Conservation (phyloP, 306 rosid species). For the Pachyrhizus erosus region DNA sequence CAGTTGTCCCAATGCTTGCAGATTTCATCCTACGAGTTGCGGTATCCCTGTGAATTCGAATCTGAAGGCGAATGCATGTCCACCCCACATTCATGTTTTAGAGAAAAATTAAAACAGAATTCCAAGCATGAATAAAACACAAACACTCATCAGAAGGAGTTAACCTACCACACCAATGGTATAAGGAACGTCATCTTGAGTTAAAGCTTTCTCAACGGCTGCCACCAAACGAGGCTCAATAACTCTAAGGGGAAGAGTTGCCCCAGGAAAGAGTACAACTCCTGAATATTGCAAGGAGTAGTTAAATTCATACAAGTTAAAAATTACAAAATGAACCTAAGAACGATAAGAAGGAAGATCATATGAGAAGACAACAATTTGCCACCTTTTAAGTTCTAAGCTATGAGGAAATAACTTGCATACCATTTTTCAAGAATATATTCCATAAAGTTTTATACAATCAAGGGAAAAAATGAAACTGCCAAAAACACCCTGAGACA, state of each 20-base stretch:
- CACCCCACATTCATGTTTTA: background rate
- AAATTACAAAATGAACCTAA: conserved; percentile 22
- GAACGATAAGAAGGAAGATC: conserved; percentile 10
- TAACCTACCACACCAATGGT: conserved; percentile 89
- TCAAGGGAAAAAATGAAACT: background rate
- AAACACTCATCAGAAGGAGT: conserved; percentile 34
- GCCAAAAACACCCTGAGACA: conserved; percentile 18
- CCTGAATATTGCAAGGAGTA: conserved; percentile 60
- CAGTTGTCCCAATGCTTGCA: conserved; percentile 85
- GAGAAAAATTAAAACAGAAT: conserved; percentile 32
- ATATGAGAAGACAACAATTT: background rate
- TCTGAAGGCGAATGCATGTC: conserved; percentile 51
- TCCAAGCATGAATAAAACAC: conserved; percentile 16
- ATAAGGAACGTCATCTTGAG: conserved; percentile 71
- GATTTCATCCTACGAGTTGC: conserved; percentile 48
- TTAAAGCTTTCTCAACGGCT: conserved; percentile 71
- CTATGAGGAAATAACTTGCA: conserved; percentile 10
- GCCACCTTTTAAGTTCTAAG: conserved; percentile 27
- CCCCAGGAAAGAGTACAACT: conserved; percentile 93
- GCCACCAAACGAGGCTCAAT: conserved; percentile 65
- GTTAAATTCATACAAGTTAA: conserved; percentile 23
- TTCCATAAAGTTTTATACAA: background rate
- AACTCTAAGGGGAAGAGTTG: conserved; percentile 88
- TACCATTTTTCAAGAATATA: conserved; percentile 28
- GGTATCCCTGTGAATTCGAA: conserved; percentile 60